Evolutionary conservation across 192 early-diverging fungal genomes (phyloP).

Genomic region (Gaertneriomyces semiglobifer): DNA sequence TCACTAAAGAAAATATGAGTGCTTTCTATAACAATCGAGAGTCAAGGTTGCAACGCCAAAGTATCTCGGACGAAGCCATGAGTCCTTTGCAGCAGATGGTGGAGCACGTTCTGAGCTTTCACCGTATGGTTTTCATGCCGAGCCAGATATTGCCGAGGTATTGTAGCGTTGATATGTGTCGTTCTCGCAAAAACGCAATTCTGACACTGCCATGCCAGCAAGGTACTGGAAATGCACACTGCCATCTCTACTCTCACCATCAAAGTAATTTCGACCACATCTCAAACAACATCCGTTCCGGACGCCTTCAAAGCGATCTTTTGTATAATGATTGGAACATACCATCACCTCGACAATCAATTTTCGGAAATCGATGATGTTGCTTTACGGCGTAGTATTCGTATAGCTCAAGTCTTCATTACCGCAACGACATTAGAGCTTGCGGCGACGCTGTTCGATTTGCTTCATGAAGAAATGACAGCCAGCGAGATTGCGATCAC

Average conservation of each 20-base stretch:
- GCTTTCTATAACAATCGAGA: constrained; percentile 21
- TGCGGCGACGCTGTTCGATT: neutral
- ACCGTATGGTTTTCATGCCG: constrained; percentile 10
- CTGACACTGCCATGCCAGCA: neutral
- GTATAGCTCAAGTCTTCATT: constrained; percentile 9
- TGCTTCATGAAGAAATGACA: neutral
- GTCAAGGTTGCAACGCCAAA: neutral
- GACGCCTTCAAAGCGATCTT: too few relatives aligned
- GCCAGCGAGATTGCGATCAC: neutral
- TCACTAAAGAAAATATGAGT: constrained; percentile 36
- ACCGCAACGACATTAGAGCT: constrained; percentile 9
- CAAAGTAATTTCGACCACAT: too few relatives aligned
- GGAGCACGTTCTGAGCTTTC: constrained; percentile 1
- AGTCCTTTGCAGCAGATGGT: neutral
- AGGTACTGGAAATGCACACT: neutral
- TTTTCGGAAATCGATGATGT: constrained; percentile 24
- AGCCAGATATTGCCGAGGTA: constrained; percentile 6
- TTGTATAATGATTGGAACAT: constrained; percentile 24
- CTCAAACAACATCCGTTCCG: too few relatives aligned
- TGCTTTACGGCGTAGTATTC: constrained; percentile 15
- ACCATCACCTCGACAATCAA: constrained; percentile 26
- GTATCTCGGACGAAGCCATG: too few relatives aligned
- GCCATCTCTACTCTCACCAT: too few relatives aligned
- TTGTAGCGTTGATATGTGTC: neutral
- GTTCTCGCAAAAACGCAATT: neutral